phyloP scores from a whole-genome alignment of 345 rosid species.

The Clausena lansium region DNA sequence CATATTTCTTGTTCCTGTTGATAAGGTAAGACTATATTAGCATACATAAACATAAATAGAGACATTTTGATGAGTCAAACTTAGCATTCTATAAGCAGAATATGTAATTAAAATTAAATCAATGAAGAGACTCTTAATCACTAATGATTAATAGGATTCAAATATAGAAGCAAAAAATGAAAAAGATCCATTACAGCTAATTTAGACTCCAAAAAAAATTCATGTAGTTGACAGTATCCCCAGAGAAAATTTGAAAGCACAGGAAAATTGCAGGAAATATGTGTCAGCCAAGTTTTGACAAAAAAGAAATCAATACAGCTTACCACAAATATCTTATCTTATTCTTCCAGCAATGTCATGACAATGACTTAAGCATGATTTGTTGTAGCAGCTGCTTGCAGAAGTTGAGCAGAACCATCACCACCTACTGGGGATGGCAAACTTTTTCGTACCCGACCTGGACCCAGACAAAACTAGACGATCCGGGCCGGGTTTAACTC shows the following conservation, averaged over 20 bases:
- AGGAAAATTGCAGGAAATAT: slow-evolving; percentile 1
- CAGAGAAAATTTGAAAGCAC: neutral
- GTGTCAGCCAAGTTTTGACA: slow-evolving; percentile 3
- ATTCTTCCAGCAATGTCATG: slow-evolving; percentile 86
- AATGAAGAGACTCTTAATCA: neutral
- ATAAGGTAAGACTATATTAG: neutral
- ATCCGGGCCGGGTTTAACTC: too few relatives aligned
- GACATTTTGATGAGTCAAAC: neutral
- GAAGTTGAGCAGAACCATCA: slow-evolving; percentile 92
- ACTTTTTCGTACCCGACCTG: too few relatives aligned
- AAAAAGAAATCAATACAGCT: slow-evolving; percentile 27
- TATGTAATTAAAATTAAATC: neutral
- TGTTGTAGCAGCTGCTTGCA: slow-evolving; percentile 98
- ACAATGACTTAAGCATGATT: slow-evolving; percentile 98
- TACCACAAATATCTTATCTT: slow-evolving; percentile 84
- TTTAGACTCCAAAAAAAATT: neutral
- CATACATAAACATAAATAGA: too few relatives aligned
- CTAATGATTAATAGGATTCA: neutral
- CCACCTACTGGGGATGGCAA: too few relatives aligned
- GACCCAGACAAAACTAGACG: too few relatives aligned
- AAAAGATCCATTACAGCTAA: neutral
- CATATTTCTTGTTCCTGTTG: neutral
- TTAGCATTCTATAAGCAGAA: neutral
- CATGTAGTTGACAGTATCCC: neutral
- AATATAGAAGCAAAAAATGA: neutral